Conservation (phyloP, 768 basidiomycete species). For the Rhizopogon vesiculosus region DNA sequence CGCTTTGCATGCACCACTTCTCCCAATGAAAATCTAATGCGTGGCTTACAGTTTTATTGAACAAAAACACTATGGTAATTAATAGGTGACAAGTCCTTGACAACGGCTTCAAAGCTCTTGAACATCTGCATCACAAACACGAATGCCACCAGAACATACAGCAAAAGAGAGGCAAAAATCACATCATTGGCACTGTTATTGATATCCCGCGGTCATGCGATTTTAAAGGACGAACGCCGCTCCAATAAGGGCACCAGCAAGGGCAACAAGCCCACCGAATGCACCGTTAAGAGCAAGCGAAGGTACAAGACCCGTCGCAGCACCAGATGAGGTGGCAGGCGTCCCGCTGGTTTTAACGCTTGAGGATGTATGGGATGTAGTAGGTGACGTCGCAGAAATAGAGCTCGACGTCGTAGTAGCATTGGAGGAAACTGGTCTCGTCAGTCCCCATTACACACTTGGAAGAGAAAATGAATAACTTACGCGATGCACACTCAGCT, state of each 20-base stretch:
- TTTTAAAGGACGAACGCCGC: slow-evolving; percentile 18
- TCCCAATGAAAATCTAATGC: too few species aligned
- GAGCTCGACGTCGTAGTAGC: neutral
- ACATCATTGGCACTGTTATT: neutral
- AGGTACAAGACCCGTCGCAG: slow-evolving; percentile 10
- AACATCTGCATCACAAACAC: neutral
- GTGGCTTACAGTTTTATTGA: too few species aligned
- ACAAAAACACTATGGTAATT: neutral
- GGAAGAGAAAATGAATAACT: neutral
- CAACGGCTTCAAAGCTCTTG: neutral
- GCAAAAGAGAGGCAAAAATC: neutral
- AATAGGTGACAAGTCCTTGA: neutral
- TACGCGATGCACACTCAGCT: slow-evolving; percentile 26
- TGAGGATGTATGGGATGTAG: neutral
- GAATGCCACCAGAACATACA: neutral
- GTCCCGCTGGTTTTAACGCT: too few species aligned
- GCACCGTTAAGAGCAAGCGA: slow-evolving; percentile 14
- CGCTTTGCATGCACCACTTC: neutral
- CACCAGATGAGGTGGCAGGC: slow-evolving; percentile 4
- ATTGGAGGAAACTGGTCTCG: neutral
- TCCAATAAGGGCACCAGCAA: slow-evolving; percentile 21
- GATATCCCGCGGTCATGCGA: neutral
- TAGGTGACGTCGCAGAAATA: neutral
- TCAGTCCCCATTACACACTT: neutral
- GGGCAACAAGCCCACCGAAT: slow-evolving; percentile 19